Base-by-base conservation (phyloP, 2,329 filamentous ascomycete species). In the Sphaceloma murrayae region DNA sequence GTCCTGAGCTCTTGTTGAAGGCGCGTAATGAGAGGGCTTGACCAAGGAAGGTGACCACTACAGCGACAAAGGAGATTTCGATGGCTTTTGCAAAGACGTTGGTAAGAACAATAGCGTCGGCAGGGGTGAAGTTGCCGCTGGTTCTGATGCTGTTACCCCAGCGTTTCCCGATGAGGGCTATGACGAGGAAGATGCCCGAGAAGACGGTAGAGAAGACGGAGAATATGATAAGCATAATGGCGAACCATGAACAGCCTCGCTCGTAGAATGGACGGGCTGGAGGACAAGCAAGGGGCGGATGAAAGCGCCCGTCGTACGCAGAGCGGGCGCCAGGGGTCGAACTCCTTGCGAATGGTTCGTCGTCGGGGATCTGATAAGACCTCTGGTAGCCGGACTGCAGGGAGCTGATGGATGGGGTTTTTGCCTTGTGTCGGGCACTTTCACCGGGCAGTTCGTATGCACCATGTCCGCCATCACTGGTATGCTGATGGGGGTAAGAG, bases 61-160 rank as follows among this genome's bases (percentile, higher is more conserved):
- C 78, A 0, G 83, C 85, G 3, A 85, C 82, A 54, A 87, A 89
- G 0, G 80, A 78, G 51, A 88, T 57, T 61, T 89, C 85, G 36
- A 88, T 84, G 0, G 80, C 74, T 61, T 88, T 89, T 5, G 84
- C 81, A 26, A 85, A 65, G 2, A 85, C 61, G 0, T 82, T 74
- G n/a, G 76, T 78, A 1, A 88, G 55, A 1, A 84, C 62, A 1
- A 76, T 78, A 0, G 84, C 83, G 1, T 76, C 80, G 0, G 77
- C 72, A 0, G 79, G 77, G 0, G 67, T 65, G 11, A 88, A 53
- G 0, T 58, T 54, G 5, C 71, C 68, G 9, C 70, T 63, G 4
- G 67, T 69, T 9, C 69, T 68, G 33, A 87, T 78, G 2, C 52
- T 58, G 6, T 64, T 64, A 6, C 78, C 78, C 61, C 77, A 87